A percentile compares a stretch with the other conserved stretches of the same genome.
phyloP scores from a whole-genome alignment of 2,329 filamentous ascomycete genomes.

The Fusarium scirpi region DNA sequence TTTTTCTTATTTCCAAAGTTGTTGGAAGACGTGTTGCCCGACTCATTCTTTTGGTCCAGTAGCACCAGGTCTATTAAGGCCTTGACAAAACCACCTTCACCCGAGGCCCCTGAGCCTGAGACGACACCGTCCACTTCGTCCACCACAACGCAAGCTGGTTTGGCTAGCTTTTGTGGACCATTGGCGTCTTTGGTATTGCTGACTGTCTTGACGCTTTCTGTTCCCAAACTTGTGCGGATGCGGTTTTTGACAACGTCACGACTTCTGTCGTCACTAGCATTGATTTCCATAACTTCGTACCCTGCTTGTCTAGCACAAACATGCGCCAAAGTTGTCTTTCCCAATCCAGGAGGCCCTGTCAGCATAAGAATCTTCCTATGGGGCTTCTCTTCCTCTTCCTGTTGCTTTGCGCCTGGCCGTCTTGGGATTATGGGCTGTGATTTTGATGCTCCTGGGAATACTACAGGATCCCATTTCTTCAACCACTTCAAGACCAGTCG shows the following conservation, averaged over 20 bases:
- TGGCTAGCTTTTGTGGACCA: slow-evolving; percentile 75
- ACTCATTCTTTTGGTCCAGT: slow-evolving; percentile 82
- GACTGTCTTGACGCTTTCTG: slow-evolving; percentile 89
- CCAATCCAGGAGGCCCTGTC: slow-evolving; percentile 90
- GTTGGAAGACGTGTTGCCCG: slow-evolving; percentile 45
- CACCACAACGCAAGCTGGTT: slow-evolving; percentile 91
- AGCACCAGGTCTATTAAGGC: slow-evolving; percentile 91
- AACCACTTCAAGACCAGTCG: slow-evolving; percentile 91
- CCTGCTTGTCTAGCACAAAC: slow-evolving; percentile 95
- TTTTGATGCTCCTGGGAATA: slow-evolving; percentile 83
- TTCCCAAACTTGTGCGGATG: slow-evolving; percentile 91
- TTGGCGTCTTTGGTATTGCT: slow-evolving; percentile 69
- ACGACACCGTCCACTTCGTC: slow-evolving; percentile 98
- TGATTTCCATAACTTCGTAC: slow-evolving; percentile 97
- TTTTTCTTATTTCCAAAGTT: slow-evolving; percentile 57
- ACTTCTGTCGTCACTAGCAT: slow-evolving; percentile 95
- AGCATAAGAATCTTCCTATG: slow-evolving; percentile 91
- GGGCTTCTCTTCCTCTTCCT: slow-evolving; percentile 75
- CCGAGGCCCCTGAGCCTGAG: slow-evolving; percentile 77
- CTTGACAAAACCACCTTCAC: slow-evolving; percentile 95
- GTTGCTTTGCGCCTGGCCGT: slow-evolving; percentile 57
- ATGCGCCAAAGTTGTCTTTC: slow-evolving; percentile 96
- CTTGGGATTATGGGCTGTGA: slow-evolving; percentile 62
- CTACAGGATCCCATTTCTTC: slow-evolving; percentile 91
- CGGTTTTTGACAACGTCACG: slow-evolving; percentile 88